These are phyloP conservation scores for Trichosporon ovoides DNA, from an alignment of 1,284 basidiomycete genomes.

Conservation along the genomic window DNA sequence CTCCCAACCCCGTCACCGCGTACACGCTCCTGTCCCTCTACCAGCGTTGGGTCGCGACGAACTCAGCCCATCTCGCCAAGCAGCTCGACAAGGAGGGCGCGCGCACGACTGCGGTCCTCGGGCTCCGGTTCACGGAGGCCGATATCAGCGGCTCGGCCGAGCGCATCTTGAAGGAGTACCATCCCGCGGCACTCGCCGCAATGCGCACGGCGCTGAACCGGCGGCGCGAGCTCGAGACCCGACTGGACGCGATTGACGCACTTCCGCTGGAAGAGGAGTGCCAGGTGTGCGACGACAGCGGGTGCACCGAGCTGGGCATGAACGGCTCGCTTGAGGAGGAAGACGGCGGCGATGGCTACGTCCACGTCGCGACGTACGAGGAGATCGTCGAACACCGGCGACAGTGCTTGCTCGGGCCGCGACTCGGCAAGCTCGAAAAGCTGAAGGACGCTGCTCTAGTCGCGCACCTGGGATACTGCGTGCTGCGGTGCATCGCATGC, in stretches of 20 bases:
- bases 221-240: not conserved
- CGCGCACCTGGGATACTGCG: not conserved
- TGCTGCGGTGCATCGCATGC: not conserved
- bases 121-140: not conserved
- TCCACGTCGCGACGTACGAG: not conserved
- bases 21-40: constrained; percentile 3
- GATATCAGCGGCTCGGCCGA: not conserved
- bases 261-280: not conserved
- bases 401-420: not conserved
- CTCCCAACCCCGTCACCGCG: not conserved
- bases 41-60: not conserved
- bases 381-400: not conserved
- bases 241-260: not conserved
- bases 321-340: not conserved
- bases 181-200: not conserved
- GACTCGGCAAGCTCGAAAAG: not conserved
- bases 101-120: not conserved
- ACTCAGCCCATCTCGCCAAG: not conserved
- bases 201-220: not conserved
- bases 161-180: not conserved
- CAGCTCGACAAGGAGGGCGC: not conserved
- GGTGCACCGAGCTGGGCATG: not conserved
- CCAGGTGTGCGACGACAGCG: not conserved
- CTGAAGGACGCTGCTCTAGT: not conserved
- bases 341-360: not conserved